Percentiles rank a stretch among this genome's conserved stretches.
Conservation (phyloP, 2,329 filamentous ascomycete genomes). For the Chaetomium olivaceum region DNA sequence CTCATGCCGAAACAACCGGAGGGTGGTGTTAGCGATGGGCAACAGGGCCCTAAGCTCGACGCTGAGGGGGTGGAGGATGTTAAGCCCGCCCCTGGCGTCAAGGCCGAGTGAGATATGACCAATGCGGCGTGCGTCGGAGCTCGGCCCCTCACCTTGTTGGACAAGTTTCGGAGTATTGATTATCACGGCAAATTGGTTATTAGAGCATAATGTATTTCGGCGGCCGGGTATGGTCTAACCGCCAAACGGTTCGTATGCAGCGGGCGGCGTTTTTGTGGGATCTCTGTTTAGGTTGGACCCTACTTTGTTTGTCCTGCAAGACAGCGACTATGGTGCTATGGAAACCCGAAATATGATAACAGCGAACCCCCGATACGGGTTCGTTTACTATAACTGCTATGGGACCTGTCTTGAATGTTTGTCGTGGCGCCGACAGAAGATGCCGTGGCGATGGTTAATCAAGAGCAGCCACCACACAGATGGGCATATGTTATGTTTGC, state of each 20-base stretch:
- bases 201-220: neutral
- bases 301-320: neutral
- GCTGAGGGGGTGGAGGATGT: constrained; percentile 7
- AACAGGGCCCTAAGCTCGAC: constrained; percentile 4
- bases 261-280: neutral
- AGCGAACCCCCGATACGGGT: neutral
- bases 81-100: constrained; percentile 2
- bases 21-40: constrained; percentile 1
- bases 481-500: neutral
- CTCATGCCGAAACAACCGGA: constrained; percentile 35
- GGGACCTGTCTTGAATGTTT: neutral
- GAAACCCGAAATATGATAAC: neutral
- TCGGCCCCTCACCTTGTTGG: neutral
- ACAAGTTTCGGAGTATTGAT: neutral
- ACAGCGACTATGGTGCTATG: neutral
- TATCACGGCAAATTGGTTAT: neutral
- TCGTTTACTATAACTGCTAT: neutral
- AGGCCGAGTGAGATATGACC: constrained; percentile 6
- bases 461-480: neutral
- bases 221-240: neutral
- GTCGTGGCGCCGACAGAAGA: neutral
- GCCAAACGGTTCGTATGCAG: neutral
- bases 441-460: neutral
- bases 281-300: neutral
- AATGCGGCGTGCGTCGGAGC: neutral